phyloP scores from a whole-genome alignment of 1,284 basidiomycete species.

The Tremellales sp. region DNA sequence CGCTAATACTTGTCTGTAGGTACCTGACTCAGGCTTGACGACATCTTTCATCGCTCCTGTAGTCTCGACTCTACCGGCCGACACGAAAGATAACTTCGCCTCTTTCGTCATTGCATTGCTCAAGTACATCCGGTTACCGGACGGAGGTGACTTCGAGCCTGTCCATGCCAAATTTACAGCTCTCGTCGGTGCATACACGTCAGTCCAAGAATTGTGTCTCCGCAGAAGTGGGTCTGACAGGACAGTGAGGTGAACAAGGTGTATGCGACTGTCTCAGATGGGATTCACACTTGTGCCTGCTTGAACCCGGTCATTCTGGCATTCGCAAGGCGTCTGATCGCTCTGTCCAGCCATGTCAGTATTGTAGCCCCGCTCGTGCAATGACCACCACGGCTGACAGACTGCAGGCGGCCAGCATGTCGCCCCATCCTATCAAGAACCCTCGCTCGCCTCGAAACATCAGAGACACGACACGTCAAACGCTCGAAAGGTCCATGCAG shows the following conservation, averaged over 20 bases:
- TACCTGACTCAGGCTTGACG: neutral
- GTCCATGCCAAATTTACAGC: constrained; percentile 21
- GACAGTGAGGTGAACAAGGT: constrained; percentile 34
- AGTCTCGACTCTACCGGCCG: constrained; percentile 1
- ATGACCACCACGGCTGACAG: neutral
- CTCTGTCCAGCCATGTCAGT: constrained; percentile 16
- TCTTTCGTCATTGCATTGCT: constrained; percentile 24
- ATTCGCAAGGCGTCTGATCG: constrained; percentile 14
- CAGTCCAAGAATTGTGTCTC: too few relatives aligned
- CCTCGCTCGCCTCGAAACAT: constrained; percentile 31
- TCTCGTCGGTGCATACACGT: constrained; percentile 26
- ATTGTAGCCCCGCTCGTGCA: neutral
- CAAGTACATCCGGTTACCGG: constrained; percentile 16
- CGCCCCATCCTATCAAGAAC: constrained; percentile 26
- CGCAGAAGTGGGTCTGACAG: constrained; percentile 3
- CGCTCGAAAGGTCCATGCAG: constrained; percentile 34
- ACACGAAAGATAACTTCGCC: constrained; percentile 17
- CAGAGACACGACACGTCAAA: constrained; percentile 35
- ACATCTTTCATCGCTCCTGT: neutral
- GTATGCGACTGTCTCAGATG: constrained; percentile 22
- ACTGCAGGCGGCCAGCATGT: constrained; percentile 24
- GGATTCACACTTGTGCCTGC: constrained; percentile 25
- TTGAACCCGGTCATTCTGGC: constrained; percentile 27
- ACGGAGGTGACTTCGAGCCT: constrained; percentile 3
- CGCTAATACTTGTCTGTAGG: neutral